Base-by-base conservation (phyloP, 768 basidiomycete species). In the Guyanaporus albipodus region DNA sequence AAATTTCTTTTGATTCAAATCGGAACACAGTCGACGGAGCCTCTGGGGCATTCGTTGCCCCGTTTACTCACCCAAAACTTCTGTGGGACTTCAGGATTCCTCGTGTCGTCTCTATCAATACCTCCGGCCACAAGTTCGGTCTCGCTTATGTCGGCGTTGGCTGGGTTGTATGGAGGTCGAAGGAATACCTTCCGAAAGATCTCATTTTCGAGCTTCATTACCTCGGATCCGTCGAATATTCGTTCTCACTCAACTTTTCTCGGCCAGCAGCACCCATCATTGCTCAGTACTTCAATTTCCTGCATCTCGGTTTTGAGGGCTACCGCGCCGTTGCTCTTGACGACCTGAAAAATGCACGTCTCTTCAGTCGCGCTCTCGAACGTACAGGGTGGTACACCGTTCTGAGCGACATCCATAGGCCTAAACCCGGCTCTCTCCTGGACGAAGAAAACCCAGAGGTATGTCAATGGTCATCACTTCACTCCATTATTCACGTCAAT, bases 201-300 rank as follows among this genome's bases (percentile, higher is more conserved):
- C 75, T 85, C 51, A 80, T 85, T 54, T 85, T 85, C 48, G 83
- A 75, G 60, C 67, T 76, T 19, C 71, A 79, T 61, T 78, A 74
- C 64, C 67, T 72, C 24, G 73, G 73, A 35, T 73, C 62, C 29
- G 71, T 76, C 47, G 89, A 95, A 63, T 93, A 92, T 63, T 85
- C 85, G 1, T 85, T 82, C 66, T 80, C 79, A 17, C 68, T 79
- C 47, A 79, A 80, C 66, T 80, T 79, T 62, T 80, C 78, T 38
- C 76, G 79, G 14, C 76, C 81, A 12, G 78, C 79, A 29, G 77
- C 78, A 39, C 80, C 80, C 4, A 77, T 81, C 54, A 73, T 82
- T 42, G 77, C 71, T 18, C 80, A 81, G 58, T 85, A 74, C 68
- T 83, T 79, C 69, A 82, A 77, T 62, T 75, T 82, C 62, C 51